These are phyloP conservation scores for Gossypium mustelinum DNA, from an alignment of 345 rosid species.

Conservation along the genomic window DNA sequence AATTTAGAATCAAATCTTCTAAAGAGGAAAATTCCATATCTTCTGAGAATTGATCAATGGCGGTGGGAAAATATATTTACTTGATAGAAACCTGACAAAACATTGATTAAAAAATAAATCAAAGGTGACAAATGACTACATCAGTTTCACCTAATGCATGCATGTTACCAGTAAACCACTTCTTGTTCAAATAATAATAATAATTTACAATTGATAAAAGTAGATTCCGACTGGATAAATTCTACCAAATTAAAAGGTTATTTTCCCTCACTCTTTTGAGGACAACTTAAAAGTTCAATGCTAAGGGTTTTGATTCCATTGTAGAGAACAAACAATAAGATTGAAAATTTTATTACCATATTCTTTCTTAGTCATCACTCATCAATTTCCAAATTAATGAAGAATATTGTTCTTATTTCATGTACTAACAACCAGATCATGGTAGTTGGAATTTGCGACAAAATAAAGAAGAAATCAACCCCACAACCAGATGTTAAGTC, in stretches of 20 bases:
- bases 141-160: conserved; percentile 23
- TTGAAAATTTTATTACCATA: background rate
- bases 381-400: conserved; percentile 3
- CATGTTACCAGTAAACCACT: conserved; percentile 18
- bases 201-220: conserved; percentile 4
- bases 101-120: background rate
- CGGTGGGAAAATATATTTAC: background rate
- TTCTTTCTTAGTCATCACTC: background rate
- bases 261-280: conserved; percentile 1
- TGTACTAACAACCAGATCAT: conserved; percentile 15
- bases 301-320: background rate
- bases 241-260: background rate
- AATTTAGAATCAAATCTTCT: background rate
- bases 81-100: conserved; percentile 1
- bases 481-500: conserved; percentile 16
- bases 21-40: background rate
- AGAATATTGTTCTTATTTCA: background rate
- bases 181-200: background rate
- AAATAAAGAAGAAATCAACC: background rate
- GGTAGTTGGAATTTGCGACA: conserved; percentile 9
- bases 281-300: background rate
- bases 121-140: background rate
- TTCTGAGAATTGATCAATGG: background rate
- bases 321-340: background rate
- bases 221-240: conserved; percentile 19